A percentile compares a stretch with the other conserved stretches of the same genome.
Evolutionary conservation across 129 eudicot species (phyloP).

Genomic region (Flaveria brownii): DNA sequence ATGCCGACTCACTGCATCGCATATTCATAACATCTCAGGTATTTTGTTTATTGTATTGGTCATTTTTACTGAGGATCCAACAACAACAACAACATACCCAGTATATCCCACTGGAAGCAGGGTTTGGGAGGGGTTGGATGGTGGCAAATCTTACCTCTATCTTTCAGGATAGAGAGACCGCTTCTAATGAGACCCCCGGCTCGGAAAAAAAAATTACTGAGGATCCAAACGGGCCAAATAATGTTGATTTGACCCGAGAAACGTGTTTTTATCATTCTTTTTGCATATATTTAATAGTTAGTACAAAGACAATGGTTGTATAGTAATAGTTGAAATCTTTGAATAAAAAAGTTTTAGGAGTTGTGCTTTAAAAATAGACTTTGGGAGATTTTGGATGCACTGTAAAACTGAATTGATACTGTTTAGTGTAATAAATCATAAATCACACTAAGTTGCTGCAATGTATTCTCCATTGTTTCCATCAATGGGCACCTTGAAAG

Average conservation of each 20-base stretch:
- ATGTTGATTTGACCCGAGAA: too few relatives aligned
- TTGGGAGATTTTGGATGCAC: not conserved
- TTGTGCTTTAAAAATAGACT: not conserved
- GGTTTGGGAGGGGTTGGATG: too few relatives aligned
- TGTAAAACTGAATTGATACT: not conserved
- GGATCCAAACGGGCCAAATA: not conserved
- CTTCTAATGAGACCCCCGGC: too few relatives aligned
- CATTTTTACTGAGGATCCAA: too few relatives aligned
- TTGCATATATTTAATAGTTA: too few relatives aligned
- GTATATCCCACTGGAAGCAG: too few relatives aligned
- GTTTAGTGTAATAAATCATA: not conserved
- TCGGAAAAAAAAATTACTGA: too few relatives aligned
- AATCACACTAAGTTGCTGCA: not conserved
- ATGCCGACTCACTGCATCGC: slow-evolving; percentile 77
- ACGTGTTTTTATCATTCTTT: too few relatives aligned
- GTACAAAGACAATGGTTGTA: too few relatives aligned
- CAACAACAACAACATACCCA: too few relatives aligned
- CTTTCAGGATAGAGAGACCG: too few relatives aligned
- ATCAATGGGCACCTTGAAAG: not conserved
- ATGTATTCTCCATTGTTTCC: not conserved
- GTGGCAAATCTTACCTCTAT: too few relatives aligned
- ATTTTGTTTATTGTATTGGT: slow-evolving; percentile 10
- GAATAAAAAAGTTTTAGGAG: not conserved
- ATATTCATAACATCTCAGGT: slow-evolving; percentile 99
- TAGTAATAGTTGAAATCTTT: not conserved